Evolutionary conservation across 73 alveolate species (phyloP).

Genomic region (Tetrahymena elliotti): DNA sequence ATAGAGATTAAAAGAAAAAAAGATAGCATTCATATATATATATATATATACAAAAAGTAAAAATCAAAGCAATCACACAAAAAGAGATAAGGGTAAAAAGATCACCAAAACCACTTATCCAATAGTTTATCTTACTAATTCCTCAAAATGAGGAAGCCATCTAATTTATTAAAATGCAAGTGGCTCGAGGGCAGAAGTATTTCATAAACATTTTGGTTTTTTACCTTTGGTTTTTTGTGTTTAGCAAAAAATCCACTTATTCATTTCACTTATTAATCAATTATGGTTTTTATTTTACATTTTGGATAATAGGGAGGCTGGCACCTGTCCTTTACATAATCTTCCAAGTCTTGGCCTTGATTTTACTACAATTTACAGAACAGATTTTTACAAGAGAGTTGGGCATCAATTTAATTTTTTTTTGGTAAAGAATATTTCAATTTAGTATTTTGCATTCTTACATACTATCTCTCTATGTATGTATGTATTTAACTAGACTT

Average conservation of each 20-base stretch:
- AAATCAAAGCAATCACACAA: neutral
- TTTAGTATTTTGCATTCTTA: neutral
- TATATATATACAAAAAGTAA: neutral
- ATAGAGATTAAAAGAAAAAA: neutral
- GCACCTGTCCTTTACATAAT: neutral
- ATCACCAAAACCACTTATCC: neutral
- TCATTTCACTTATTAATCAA: neutral
- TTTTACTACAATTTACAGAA: neutral
- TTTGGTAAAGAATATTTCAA: neutral
- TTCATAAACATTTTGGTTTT: no score
- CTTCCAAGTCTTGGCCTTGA: neutral
- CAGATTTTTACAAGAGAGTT: neutral
- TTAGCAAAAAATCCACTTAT: neutral
- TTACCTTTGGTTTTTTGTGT: no score
- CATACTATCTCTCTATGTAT: no score
- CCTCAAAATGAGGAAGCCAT: neutral
- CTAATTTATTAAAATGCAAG: neutral
- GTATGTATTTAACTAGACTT: no score
- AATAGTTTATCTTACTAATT: neutral
- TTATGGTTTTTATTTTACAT: neutral
- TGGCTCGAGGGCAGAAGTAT: slow-evolving; percentile 2
- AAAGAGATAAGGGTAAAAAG: neutral
- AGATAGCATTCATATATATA: neutral
- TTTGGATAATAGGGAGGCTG: neutral
- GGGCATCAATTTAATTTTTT: neutral